These are phyloP conservation scores for Malassezia sympodialis DNA, from an alignment of 1,284 basidiomycete genomes.

Conservation along the genomic window DNA sequence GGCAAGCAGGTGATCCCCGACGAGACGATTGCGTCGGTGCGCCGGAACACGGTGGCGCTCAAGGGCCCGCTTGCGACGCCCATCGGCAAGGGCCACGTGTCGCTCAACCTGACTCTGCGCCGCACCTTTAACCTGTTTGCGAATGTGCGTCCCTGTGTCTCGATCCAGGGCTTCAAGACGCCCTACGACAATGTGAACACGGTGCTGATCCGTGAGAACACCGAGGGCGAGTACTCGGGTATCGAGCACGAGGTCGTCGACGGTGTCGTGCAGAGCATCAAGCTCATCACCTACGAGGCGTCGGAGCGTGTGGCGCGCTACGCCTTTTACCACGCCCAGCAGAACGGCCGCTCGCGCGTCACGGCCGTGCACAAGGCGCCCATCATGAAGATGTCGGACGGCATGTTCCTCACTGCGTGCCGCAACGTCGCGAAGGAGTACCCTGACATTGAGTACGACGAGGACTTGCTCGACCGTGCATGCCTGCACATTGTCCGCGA, in stretches of 20 bases:
- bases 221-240: constrained; percentile 98
- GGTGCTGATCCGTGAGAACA: constrained; percentile 97
- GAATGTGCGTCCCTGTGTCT: constrained; percentile 92
- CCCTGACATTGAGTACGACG: constrained; percentile 85
- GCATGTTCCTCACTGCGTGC: constrained; percentile 98
- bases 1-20: constrained; percentile 97
- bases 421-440: constrained; percentile 92
- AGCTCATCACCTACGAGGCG: constrained; percentile 97
- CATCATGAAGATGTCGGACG: constrained; percentile 99
- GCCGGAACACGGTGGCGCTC: constrained; percentile 92
- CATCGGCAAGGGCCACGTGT: constrained; percentile 99
- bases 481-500: constrained; percentile 75
- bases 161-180: constrained; percentile 93
- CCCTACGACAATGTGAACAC: constrained; percentile 97
- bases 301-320: constrained; percentile 97
- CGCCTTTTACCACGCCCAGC: constrained; percentile 92
- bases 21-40: constrained; percentile 76
- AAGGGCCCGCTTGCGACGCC: constrained; percentile 57
- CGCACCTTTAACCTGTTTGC: constrained; percentile 97
- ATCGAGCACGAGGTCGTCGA: constrained; percentile 97
- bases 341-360: constrained; percentile 77
- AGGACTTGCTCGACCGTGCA: constrained; percentile 92
- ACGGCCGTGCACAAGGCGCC: constrained; percentile 99
- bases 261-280: constrained; percentile 98
- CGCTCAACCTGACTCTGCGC: constrained; percentile 89